phyloP scores from a whole-genome alignment of 805 yeast species.

The Candida odintsovae region DNA sequence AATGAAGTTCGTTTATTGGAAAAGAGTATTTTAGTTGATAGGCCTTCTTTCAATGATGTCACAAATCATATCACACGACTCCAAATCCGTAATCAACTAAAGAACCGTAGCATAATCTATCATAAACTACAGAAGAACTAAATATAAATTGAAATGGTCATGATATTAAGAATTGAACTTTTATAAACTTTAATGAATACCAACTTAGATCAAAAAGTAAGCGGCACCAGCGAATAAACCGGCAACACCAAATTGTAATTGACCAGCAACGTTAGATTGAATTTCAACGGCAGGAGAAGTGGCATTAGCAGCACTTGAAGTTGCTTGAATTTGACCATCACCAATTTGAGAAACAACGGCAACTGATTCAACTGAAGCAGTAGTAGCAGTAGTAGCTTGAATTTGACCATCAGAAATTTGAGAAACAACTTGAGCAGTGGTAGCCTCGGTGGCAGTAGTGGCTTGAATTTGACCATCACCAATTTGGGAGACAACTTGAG shows the following conservation, averaged over 20 bases:
- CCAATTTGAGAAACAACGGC: conserved; percentile 32
- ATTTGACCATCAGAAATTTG: conserved; percentile 28
- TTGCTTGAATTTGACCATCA: conserved; percentile 18
- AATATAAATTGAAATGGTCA: too few species aligned
- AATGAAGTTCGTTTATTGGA: too few species aligned
- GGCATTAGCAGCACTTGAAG: conserved; percentile 9
- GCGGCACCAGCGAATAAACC: conserved; percentile 20
- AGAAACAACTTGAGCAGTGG: conserved; percentile 17
- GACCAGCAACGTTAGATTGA: conserved; percentile 18
- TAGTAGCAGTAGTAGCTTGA: conserved; percentile 24
- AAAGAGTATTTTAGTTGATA: too few species aligned
- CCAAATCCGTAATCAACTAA: too few species aligned
- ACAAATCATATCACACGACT: too few species aligned
- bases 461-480: conserved; percentile 38
- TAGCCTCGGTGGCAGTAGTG: conserved; percentile 15
- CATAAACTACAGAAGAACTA: too few species aligned
- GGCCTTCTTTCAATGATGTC: too few species aligned
- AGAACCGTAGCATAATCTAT: too few species aligned
- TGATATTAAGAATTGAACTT: too few species aligned
- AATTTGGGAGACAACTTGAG: conserved; percentile 31
- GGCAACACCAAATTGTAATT: conserved; percentile 15
- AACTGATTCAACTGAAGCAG: conserved; percentile 38
- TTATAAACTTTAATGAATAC: not conserved
- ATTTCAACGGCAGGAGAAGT: conserved; percentile 30
- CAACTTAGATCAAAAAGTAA: conserved; percentile 17